Base-by-base conservation (phyloP, 805 yeast genomes). In the Komagataella populi region DNA sequence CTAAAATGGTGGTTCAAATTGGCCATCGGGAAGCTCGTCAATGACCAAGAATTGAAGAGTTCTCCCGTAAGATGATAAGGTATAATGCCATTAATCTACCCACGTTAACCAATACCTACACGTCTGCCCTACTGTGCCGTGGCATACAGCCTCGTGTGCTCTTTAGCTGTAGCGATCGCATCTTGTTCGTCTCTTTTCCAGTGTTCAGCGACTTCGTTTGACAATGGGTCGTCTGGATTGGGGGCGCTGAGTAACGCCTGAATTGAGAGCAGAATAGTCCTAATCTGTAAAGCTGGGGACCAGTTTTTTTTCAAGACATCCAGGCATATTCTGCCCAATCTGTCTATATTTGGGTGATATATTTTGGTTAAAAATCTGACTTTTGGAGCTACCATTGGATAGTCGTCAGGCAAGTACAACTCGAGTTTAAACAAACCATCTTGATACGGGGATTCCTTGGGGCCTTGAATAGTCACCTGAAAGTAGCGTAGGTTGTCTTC, bases 331-430 rank as follows among this genome's bases (percentile, higher is more conserved):
- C 99, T 76, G 6, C 99, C 99, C 56, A 93, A 73, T 64, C 93
- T 79, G 64, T 93, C 99, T 58, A 93, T 93, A 66, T 93, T 93
- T 46, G 96, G 99, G 63, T 93, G 99, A 66, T 93, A 93, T 23
- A 93, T 90, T 66, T 83, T 87, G 30, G 99, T 93, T 55, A 93
- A 70, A 60, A 93, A 93, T 53, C 99, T 77, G 51, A 93, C 95
- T 64, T 89, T 90, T 50, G 99, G 99, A 0, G 99, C 96, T 61
- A 87, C 88, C 97, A 91, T 85, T 10, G 99, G 99, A 66, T 93
- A 93, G 63, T 93, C 99, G 62, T 93, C 97, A 1, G 99, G 98
- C 56, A 93, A 68, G 63, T 77, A 93, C 55, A 93, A 71, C 66
- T 93, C 99, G 53, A 93, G 71, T 57, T 84, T 74, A 70, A 93